Percentiles rank a stretch among this genome's conserved stretches.
Conservation (phyloP, 306 rosid genomes). For the Prunus dulcis region DNA sequence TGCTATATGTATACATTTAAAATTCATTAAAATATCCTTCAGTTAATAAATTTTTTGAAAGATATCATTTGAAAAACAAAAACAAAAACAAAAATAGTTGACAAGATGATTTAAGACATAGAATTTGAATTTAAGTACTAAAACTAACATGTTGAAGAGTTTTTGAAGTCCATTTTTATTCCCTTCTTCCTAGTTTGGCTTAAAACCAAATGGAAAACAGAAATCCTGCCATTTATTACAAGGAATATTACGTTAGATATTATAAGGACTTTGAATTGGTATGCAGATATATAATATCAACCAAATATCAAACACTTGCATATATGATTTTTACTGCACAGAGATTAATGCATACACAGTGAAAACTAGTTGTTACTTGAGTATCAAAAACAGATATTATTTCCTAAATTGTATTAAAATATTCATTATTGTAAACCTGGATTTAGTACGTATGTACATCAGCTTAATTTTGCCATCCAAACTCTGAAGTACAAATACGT, state of each 20-base stretch:
- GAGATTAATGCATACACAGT: neutral
- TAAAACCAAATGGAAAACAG: neutral
- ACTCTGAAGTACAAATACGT: neutral
- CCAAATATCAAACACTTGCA: neutral
- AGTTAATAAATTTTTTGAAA: no score
- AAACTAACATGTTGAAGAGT: neutral
- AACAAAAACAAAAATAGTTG: neutral
- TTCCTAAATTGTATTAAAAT: neutral
- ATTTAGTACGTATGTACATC: neutral
- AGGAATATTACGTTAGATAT: neutral
- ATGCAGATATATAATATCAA: neutral
- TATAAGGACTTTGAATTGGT: neutral
- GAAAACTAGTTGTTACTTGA: no score
- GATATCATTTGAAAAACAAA: no score
- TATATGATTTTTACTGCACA: neutral
- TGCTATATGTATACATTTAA: no score
- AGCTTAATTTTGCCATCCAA: neutral
- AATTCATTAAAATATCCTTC: no score
- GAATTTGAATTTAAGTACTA: neutral
- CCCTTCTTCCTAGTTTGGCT: neutral
- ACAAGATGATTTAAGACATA: neutral
- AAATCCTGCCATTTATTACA: neutral
- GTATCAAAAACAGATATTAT: neutral
- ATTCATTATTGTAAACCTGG: neutral
- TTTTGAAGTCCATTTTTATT: neutral